Conservation (phyloP, 805 yeast genomes). For the Suhomyces kilbournensis region DNA sequence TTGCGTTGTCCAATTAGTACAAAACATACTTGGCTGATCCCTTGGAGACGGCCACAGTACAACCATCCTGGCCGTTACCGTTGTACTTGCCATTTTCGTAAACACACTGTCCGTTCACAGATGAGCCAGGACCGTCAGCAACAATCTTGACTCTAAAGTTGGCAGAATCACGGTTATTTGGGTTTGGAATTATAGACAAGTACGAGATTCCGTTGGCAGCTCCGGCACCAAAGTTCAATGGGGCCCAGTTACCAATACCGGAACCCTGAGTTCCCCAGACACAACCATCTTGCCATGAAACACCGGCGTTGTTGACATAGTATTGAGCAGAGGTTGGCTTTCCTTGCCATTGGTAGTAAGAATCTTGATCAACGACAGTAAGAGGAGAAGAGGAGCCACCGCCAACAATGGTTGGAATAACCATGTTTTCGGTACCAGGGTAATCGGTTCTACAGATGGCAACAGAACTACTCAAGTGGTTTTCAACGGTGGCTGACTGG, state of each 20-base stretch:
- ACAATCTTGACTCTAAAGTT: constrained; percentile 64
- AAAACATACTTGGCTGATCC: constrained; percentile 86
- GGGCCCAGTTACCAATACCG: constrained; percentile 97
- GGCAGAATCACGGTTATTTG: constrained; percentile 70
- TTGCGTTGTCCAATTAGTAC: constrained; percentile 30
- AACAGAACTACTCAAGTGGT: constrained; percentile 60
- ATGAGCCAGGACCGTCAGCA: constrained; percentile 50
- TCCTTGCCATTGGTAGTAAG: constrained; percentile 82
- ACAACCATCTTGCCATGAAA: constrained; percentile 86
- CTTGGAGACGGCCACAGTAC: constrained; percentile 84
- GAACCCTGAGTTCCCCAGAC: constrained; percentile 83
- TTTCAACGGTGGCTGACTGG: constrained; percentile 64
- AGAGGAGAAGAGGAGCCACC: constrained; percentile 66
- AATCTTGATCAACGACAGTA: constrained; percentile 74
- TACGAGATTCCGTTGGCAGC: constrained; percentile 64
- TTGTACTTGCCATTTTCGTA: constrained; percentile 77
- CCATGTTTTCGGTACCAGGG: constrained; percentile 99
- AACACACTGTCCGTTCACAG: constrained; percentile 64
- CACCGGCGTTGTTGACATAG: constrained; percentile 97
- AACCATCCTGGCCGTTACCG: constrained; percentile 75
- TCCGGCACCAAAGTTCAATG: constrained; percentile 93
- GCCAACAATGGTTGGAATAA: constrained; percentile 78
- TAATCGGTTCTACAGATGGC: constrained; percentile 97
- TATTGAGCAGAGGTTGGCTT: constrained; percentile 88
- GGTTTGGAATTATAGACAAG: constrained; percentile 91